Base-by-base conservation (phyloP, 306 rosid species). In the Luffa acutangula region DNA sequence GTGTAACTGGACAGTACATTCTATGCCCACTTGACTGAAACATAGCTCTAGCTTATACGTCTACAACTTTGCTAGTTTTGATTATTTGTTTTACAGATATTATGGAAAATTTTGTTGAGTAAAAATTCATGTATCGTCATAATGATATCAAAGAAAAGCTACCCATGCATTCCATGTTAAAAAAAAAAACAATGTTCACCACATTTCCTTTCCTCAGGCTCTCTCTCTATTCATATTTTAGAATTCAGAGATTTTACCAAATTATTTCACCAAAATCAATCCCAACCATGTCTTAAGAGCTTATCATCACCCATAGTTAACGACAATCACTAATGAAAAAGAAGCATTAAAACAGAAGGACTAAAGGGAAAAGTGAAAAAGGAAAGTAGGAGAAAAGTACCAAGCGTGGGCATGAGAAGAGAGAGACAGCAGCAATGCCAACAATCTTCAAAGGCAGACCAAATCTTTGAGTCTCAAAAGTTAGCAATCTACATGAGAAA, bases 381-480 rank as follows among this genome's bases (percentile, higher is more conserved):
- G n/a, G n/a, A n/a, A n/a, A n/a, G n/a, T n/a, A 6, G 17, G 14
- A 31, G 1, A 25, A 31, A 18, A 79, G 80, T 83, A 94, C 98
- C 97, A 7, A 94, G 90, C 0, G 98, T 69, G 20, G 98, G 97
- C 97, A 92, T 92, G 21, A 92, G 76, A 48, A 92, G 34, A 18
- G 98, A 85, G 7, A 94, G n/a, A n/a, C 71, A 6, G 73, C 85
- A 58, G 78, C 84, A 63, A 82, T 86, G 58, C 90, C 97, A 63
- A 85, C 92, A 76, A 89, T 37, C 92, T 92, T 94, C 17, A 92
- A 87, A 0, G 98, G 95, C 76, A 91, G 20, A 34, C 97, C 97
- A 74, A 82, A n/a, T n/a, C n/a, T n/a, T n/a, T n/a, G n/a, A n/a
- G n/a, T n/a, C n/a, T n/a, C n/a, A n/a, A n/a, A 71, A 21, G 52